phyloP scores from a whole-genome alignment of 768 basidiomycete genomes.

The Bullera alba region DNA sequence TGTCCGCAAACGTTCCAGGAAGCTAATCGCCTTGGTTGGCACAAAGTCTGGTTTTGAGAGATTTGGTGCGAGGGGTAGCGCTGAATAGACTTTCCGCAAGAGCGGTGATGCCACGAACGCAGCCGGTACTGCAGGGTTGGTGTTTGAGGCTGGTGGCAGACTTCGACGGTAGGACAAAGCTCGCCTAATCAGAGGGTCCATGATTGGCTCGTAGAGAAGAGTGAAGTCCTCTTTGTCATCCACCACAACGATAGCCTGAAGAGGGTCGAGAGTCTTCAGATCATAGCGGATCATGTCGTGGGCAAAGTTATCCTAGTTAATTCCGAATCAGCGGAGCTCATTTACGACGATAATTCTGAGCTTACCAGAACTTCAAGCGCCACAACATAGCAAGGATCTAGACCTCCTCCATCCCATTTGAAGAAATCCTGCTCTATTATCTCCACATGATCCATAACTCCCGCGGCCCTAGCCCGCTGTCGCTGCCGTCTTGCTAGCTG shows the following conservation, averaged over 20 bases:
- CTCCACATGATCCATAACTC: slow-evolving; percentile 31
- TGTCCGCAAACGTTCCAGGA: slow-evolving; percentile 71
- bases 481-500: slow-evolving; percentile 66
- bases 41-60: slow-evolving; percentile 80
- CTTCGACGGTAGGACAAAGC: slow-evolving; percentile 62
- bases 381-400: slow-evolving; percentile 82
- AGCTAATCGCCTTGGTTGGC: slow-evolving; percentile 79
- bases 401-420: slow-evolving; percentile 55
- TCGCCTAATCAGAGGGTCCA: slow-evolving; percentile 73
- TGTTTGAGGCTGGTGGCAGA: slow-evolving; percentile 47
- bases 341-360: slow-evolving; percentile 18
- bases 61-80: slow-evolving; percentile 84
- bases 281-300: slow-evolving; percentile 94
- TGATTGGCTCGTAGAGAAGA: slow-evolving; percentile 71
- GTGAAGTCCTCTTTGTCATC: slow-evolving; percentile 74
- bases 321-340: background rate
- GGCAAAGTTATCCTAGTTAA: slow-evolving; percentile 79
- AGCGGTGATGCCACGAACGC: slow-evolving; percentile 31
- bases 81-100: slow-evolving; percentile 60
- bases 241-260: slow-evolving; percentile 74
- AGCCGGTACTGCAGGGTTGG: slow-evolving; percentile 50
- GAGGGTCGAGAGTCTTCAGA: slow-evolving; percentile 65
- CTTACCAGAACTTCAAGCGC: slow-evolving; percentile 92
- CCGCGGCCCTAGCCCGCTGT: slow-evolving; percentile 31
- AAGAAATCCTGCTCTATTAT: slow-evolving; percentile 61